phyloP scores from a whole-genome alignment of 306 rosid species.

The Dryas alaskensis region DNA sequence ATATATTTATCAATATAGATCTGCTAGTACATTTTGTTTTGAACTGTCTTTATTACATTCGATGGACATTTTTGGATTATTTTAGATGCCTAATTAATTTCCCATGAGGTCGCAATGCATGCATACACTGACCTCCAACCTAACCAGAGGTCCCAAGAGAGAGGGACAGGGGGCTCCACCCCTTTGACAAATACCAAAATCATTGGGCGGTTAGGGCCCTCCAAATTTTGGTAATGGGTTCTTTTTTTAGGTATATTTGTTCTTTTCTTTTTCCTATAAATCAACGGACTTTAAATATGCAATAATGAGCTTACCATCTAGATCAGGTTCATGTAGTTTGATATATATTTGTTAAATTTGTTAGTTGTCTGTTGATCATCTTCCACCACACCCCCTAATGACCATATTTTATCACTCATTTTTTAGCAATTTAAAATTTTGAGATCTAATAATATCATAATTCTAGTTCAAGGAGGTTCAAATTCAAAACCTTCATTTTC shows the following conservation, averaged over 20 bases:
- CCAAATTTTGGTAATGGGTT: background rate
- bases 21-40: constrained; percentile 28
- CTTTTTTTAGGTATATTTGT: background rate
- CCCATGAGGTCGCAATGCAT: constrained; percentile 21
- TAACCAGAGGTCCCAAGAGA: constrained; percentile 32
- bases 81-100: constrained; percentile 4
- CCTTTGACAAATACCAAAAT: constrained; percentile 35
- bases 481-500: too few relatives aligned
- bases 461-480: too few relatives aligned
- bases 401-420: too few relatives aligned
- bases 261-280: background rate
- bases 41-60: constrained; percentile 19
- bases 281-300: background rate
- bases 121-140: constrained; percentile 45
- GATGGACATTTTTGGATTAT: constrained; percentile 11
- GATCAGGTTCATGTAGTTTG: background rate
- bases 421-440: too few relatives aligned
- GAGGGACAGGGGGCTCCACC: constrained; percentile 46
- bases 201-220: constrained; percentile 26
- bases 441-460: too few relatives aligned
- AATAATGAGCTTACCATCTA: background rate
- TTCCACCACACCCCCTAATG: too few relatives aligned
- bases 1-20: constrained; percentile 10
- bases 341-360: too few relatives aligned
- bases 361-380: too few relatives aligned